phyloP scores from a whole-genome alignment of 306 rosid species.

The Geum urbanum region DNA sequence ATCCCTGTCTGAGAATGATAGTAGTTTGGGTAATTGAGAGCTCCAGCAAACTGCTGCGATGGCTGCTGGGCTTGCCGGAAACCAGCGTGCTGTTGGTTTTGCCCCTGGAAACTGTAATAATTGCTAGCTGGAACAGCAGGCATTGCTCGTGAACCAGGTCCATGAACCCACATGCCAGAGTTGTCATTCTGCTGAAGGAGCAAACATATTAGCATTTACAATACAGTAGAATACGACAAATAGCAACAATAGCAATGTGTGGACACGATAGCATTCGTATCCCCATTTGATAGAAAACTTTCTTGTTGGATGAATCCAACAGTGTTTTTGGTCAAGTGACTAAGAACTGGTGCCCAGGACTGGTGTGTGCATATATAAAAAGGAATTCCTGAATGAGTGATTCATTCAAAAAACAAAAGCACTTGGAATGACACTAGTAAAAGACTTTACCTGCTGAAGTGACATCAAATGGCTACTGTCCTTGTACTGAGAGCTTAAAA shows the following conservation, averaged over 20 bases:
- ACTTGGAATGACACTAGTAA: background rate
- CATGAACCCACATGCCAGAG: slow-evolving; percentile 94
- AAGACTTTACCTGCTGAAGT: slow-evolving; percentile 73
- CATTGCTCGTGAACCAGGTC: slow-evolving; percentile 90
- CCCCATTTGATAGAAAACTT: background rate
- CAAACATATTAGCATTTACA: background rate
- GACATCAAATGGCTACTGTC: slow-evolving; percentile 83
- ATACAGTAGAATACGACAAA: background rate
- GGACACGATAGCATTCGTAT: background rate
- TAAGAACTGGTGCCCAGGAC: background rate
- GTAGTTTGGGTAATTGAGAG: slow-evolving; percentile 68
- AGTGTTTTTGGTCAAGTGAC: background rate
- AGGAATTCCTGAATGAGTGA: background rate
- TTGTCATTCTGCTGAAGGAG: slow-evolving; percentile 62
- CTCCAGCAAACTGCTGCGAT: slow-evolving; percentile 57
- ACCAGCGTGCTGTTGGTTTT: slow-evolving; percentile 71
- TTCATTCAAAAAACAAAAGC: background rate
- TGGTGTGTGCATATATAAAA: background rate
- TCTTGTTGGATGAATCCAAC: background rate
- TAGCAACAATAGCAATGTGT: background rate
- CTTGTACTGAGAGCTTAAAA: slow-evolving; percentile 78
- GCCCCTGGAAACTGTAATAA: slow-evolving; percentile 91
- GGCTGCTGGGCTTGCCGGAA: slow-evolving; percentile 95
- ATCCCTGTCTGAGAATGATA: slow-evolving; percentile 84
- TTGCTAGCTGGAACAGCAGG: slow-evolving; percentile 80